Base-by-base conservation (phyloP, 768 basidiomycete species). In the Calocybe gangraenosa region DNA sequence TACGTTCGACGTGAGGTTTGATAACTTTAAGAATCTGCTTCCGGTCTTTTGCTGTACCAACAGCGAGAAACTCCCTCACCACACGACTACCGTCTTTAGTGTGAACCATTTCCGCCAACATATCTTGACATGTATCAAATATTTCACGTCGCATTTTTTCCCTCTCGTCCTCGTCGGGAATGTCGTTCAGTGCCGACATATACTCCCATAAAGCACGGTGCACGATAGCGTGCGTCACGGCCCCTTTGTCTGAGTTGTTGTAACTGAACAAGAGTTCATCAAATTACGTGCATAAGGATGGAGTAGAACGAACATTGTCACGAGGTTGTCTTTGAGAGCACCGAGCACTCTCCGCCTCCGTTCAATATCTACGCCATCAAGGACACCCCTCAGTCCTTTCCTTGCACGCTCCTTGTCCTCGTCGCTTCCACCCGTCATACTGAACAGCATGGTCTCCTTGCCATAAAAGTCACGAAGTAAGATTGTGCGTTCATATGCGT, bases 181-280 rank as follows among this genome's bases (percentile, higher is more conserved):
- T 56, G 21, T 69, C 65, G 52, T 71, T 75, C 23, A 91, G 60
- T 14, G 78, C 85, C 19, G 69, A 65, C 1, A 96, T 63, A 57
- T 93, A 93, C 58, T 96, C 93, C 82, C 84, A 88, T 9, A 94
- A 67, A 0, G 84, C 86, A 14, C 89, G 79, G 58, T 97, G 93
- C 8, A 94, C 87, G 32, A 95, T 81, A 0, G 87, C 84, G 63
- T 94, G 90, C 3, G 87, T 83, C 8, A 92, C 73, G 1, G 90
- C 82, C 9, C 88, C 90, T 61, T 95, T 95, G 56, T 95, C 92
- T 0, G 92, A 77, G 54, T 94, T 92, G 59, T 95, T 89, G 61
- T 92, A 92, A 35, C 92, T 95, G 48, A 7, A 7, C 33, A 42
- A 46, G 42, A 44, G 13, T 40, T 34, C 13, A 40, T 19, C 15